Evolutionary conservation across 2,329 filamentous ascomycete genomes (phyloP), one percentile per base, ranked within the genome.

Genomic region (Acrocalymma vagum): DNA sequence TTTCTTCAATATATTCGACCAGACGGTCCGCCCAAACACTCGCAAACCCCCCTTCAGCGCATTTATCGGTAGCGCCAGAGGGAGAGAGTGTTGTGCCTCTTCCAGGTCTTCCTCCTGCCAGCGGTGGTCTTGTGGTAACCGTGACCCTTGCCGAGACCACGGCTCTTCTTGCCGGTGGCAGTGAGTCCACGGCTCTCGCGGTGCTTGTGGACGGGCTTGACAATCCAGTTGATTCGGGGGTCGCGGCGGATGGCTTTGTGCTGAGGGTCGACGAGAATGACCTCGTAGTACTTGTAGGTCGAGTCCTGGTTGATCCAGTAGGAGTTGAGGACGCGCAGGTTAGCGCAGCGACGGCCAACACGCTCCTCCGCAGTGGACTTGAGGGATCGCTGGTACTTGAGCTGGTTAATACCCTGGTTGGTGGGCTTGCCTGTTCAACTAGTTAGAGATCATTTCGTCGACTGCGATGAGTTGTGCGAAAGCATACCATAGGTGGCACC

Each of bases 231-330:
- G 89, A 99, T 97, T 80, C 94, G 92, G 72, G 94, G 82, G 78
- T 99, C 94, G 74, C 88, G 90, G 78, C 94, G 94, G 85, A 99
- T 99, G 73, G 94, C 94, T 86, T 97, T 97, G 90, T 99, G 94
- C 83, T 95, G 89, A 76, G 94, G 94, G 83, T 99, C 94, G 75
- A 99, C 93, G 73, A 96, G 90, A 83, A 99, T 97, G 79, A 97
- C 87, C 82, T 99, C 94, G 84, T 85, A 99, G 89, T 99, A 99
- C 86, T 99, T 99, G 90, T 97, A 99, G 80, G 94, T 99, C 51
- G 92, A 96, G 84, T 99, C 94, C 85, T 97, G 91, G 89, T 99
- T 99, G 84, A 99, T 90, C 95, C 95, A 99, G 92, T 99, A 99
- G 58, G 93, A 97, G 89, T 99, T 99, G 73, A 99, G 88, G 73